phyloP scores from a whole-genome alignment of 1,284 basidiomycete genomes.

The Apiotrichum montevideense region DNA sequence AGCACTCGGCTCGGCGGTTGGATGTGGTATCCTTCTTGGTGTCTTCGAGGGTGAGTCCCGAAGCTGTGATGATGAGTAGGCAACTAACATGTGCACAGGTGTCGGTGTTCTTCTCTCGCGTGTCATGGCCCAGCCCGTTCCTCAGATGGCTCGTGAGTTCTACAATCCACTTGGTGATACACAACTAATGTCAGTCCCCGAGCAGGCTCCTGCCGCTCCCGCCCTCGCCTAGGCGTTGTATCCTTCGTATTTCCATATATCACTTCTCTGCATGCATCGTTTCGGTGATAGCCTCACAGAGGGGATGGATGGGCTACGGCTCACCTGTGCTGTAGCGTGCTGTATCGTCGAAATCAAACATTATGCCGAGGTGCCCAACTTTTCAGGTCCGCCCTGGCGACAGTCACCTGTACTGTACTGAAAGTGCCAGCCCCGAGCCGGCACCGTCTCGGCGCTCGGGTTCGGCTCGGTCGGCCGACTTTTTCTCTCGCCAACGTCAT shows the following conservation, averaged over 20 bases:
- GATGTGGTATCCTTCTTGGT: constrained; percentile 92
- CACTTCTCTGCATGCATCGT: constrained; percentile 19
- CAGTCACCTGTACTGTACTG: too few species aligned
- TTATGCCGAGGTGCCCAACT: too few species aligned
- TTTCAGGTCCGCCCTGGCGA: too few species aligned
- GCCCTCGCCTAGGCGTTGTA: constrained; percentile 22
- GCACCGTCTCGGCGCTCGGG: too few species aligned
- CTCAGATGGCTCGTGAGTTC: constrained; percentile 39
- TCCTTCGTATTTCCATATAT: constrained; percentile 6
- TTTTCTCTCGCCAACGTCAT: too few species aligned
- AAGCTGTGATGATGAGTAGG: not conserved
- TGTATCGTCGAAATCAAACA: too few species aligned
- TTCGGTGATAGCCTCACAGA: not conserved
- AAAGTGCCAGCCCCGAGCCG: too few species aligned
- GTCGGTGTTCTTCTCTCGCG: constrained; percentile 47
- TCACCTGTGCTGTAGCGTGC: too few species aligned
- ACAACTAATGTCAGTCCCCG: constrained; percentile 21
- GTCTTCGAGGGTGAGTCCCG: constrained; percentile 65
- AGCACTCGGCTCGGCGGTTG: constrained; percentile 83
- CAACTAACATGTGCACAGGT: constrained; percentile 9
- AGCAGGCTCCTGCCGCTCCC: constrained; percentile 28
- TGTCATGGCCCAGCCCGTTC: constrained; percentile 45
- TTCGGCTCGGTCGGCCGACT: too few species aligned
- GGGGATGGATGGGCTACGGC: too few species aligned
- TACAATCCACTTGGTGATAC: too few species aligned